Conservation (phyloP, 73 alveolate genomes). For the Stentor roeselii region DNA sequence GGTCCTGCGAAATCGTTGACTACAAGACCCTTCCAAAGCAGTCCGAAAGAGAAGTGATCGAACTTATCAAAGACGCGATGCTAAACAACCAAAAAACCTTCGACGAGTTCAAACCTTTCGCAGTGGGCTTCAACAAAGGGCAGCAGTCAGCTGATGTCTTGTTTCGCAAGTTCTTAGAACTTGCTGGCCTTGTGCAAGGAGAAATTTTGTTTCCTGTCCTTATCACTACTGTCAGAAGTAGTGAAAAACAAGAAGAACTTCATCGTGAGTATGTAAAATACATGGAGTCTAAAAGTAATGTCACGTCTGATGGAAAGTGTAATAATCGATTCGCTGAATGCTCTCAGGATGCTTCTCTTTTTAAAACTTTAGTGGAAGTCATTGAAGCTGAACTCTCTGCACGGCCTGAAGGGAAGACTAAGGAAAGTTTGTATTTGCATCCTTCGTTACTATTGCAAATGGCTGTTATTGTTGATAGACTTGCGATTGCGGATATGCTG, state of each 20-base stretch:
- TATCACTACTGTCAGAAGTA: neutral
- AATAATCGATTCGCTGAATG: neutral
- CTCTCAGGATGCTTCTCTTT: neutral
- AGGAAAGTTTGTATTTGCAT: neutral
- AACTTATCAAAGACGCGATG: neutral
- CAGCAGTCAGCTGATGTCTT: constrained; percentile 10
- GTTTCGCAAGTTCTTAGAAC: neutral
- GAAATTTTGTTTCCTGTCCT: constrained; percentile 13
- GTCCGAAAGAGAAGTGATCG: constrained; percentile 21
- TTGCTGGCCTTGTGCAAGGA: neutral
- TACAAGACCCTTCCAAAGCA: constrained; percentile 28
- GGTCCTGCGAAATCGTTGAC: neutral
- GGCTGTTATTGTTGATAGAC: neutral
- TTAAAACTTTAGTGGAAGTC: neutral
- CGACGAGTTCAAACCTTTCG: constrained; percentile 8
- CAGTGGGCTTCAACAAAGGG: constrained; percentile 19
- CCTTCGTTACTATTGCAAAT: constrained; percentile 10
- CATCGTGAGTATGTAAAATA: neutral
- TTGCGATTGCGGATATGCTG: neutral
- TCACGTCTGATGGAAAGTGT: constrained; percentile 20
- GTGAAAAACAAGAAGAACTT: constrained; percentile 26
- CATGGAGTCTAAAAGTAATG: constrained; percentile 10
- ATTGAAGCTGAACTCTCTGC: neutral
- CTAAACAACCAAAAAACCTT: neutral
- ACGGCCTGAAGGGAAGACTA: neutral